These are phyloP conservation scores for Monosporozyma solicola DNA, from an alignment of 805 yeast genomes.

Conservation along the genomic window DNA sequence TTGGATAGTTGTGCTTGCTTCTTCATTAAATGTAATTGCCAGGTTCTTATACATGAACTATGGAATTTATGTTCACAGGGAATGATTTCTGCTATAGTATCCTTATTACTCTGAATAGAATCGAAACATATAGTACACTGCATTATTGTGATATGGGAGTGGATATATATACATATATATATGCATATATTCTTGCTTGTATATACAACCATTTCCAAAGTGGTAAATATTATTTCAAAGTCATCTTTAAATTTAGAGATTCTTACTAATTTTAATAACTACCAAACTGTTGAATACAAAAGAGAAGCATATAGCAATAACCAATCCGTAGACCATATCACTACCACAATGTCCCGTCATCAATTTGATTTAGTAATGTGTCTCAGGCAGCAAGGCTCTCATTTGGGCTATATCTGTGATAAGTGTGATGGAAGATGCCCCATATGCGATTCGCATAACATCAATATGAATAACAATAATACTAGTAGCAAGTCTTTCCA, in stretches of 20 bases:
- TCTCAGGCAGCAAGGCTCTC: slow-evolving; percentile 73
- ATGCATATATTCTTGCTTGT: background rate
- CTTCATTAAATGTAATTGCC: slow-evolving; percentile 31
- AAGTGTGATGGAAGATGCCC: slow-evolving; percentile 92
- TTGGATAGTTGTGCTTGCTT: slow-evolving; percentile 7
- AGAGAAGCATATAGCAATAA: background rate
- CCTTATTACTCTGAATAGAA: slow-evolving; percentile 17
- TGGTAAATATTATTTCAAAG: background rate
- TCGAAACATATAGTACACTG: slow-evolving; percentile 59
- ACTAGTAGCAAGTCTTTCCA: slow-evolving; percentile 37
- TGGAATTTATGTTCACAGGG: slow-evolving; percentile 54
- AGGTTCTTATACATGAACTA: slow-evolving; percentile 43
- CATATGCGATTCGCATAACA: slow-evolving; percentile 73
- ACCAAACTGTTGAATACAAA: background rate
- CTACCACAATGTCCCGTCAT: slow-evolving; percentile 60
- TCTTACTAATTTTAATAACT: background rate
- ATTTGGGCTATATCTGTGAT: slow-evolving; percentile 62
- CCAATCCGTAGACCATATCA: slow-evolving; percentile 16
- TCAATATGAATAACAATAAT: slow-evolving; percentile 22
- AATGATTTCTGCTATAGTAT: slow-evolving; percentile 22
- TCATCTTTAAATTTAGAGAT: background rate
- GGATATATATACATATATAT: background rate
- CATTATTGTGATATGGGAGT: background rate
- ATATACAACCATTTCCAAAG: background rate
- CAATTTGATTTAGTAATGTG: slow-evolving; percentile 81